Percentiles rank a stretch among this genome's conserved stretches.
These are phyloP conservation scores for Venturia asperata DNA, from an alignment of 2,329 filamentous ascomycete genomes.

Conservation along the genomic window DNA sequence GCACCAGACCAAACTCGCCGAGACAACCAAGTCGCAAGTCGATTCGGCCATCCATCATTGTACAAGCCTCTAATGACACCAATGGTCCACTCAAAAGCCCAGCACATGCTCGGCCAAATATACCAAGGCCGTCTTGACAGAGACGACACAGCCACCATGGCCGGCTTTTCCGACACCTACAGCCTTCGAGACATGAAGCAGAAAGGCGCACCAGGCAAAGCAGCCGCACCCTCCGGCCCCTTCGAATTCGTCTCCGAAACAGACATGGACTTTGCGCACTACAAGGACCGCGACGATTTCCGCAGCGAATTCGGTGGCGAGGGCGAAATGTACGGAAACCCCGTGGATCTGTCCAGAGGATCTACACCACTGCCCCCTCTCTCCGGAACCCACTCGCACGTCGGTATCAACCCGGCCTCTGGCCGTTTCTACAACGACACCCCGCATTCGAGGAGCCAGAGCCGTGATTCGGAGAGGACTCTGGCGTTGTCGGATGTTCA, in stretches of 20 bases:
- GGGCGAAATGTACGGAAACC: conserved; percentile 51
- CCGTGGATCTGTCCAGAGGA: conserved; percentile 55
- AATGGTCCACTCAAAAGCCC: conserved; percentile 89
- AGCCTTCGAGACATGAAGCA: conserved; percentile 76
- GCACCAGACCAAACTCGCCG: conserved; percentile 31
- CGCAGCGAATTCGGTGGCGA: conserved; percentile 50
- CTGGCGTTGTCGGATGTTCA: conserved; percentile 15
- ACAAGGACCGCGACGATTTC: conserved; percentile 61
- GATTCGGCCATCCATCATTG: conserved; percentile 85
- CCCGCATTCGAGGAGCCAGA: conserved; percentile 14
- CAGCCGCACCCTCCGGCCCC: conserved; percentile 21
- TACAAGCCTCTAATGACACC: conserved; percentile 86
- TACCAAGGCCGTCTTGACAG: conserved; percentile 76
- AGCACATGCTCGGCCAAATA: conserved; percentile 76
- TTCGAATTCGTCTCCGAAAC: conserved; percentile 87
- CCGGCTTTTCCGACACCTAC: conserved; percentile 76
- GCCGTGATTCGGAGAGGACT: conserved; percentile 26
- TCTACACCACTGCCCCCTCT: conserved; percentile 28
- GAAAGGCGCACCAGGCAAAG: conserved; percentile 50
- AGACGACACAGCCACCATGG: conserved; percentile 51
- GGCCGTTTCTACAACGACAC: background rate
- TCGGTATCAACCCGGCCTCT: background rate
- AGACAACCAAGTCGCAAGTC: conserved; percentile 62
- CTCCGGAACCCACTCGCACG: conserved; percentile 19
- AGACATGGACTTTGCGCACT: conserved; percentile 84